phyloP scores from a whole-genome alignment of 352 stramenopile genomes.

The Phytopythium boreale region DNA sequence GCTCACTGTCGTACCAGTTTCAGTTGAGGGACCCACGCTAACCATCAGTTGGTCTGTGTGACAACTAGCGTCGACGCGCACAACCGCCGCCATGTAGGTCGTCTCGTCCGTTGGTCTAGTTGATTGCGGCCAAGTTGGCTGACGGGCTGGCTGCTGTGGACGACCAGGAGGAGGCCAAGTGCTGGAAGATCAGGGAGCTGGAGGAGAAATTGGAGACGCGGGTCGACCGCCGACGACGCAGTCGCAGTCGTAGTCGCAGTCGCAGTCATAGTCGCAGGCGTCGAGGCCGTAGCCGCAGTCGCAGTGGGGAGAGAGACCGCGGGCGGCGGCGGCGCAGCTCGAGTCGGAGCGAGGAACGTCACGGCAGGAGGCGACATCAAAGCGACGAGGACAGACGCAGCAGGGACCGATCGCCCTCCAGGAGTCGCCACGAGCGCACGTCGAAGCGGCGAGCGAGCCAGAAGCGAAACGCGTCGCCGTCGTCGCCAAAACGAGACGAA shows the following conservation, averaged over 20 bases:
- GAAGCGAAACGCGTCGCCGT: not conserved
- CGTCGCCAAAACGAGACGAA: not conserved
- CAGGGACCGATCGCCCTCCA: not conserved
- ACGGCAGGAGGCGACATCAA: not conserved
- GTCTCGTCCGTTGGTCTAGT: too few species aligned
- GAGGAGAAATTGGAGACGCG: conserved; percentile 28
- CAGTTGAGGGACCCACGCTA: too few species aligned
- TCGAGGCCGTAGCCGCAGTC: not conserved
- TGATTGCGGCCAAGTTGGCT: not conserved
- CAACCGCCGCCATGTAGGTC: conserved; percentile 49
- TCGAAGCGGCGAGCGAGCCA: not conserved
- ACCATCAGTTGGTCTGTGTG: too few species aligned
- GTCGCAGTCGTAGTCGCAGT: conserved; percentile 3
- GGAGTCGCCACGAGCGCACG: not conserved
- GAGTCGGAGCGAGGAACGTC: conserved; percentile 1
- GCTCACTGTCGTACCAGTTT: too few species aligned
- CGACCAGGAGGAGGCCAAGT: conserved; percentile 49
- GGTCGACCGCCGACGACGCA: conserved; percentile 9
- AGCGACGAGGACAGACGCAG: too few species aligned
- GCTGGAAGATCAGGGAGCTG: conserved; percentile 47
- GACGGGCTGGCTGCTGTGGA: not conserved
- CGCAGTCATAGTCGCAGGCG: not conserved
- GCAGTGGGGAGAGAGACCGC: not conserved
- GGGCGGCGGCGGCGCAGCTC: conserved; percentile 2
- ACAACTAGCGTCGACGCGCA: conserved; percentile 44